Evolutionary conservation across 225 moss, liverwort and hornwort species (phyloP).

Genomic region (Pseudisothecium myosuroides): DNA sequence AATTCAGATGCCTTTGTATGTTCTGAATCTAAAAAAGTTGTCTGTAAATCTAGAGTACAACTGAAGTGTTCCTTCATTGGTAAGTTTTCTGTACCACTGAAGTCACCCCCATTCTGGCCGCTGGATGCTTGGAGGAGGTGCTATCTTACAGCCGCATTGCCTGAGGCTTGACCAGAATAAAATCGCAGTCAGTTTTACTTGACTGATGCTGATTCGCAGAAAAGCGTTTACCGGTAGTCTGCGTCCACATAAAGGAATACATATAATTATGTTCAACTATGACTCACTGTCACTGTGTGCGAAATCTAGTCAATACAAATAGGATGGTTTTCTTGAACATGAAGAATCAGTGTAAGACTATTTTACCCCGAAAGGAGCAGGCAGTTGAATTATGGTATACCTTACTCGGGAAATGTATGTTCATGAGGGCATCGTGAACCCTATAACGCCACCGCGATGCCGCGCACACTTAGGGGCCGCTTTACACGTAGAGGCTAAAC

Average conservation of each 20-base stretch:
- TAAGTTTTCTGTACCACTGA: not conserved
- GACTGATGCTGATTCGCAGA: not conserved
- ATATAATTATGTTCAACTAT: not conserved
- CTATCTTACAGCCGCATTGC: too few relatives aligned
- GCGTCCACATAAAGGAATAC: not conserved
- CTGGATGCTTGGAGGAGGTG: not conserved
- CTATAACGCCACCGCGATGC: accelerated
- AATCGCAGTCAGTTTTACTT: not conserved
- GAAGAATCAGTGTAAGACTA: not conserved
- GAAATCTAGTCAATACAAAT: not conserved
- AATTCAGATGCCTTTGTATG: not conserved
- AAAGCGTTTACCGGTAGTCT: not conserved
- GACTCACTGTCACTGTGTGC: not conserved
- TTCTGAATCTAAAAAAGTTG: not conserved
- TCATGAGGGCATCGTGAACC: not conserved
- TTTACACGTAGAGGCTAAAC: not conserved
- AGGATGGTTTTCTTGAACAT: too few relatives aligned
- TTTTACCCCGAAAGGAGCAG: not conserved
- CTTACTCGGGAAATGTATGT: not conserved
- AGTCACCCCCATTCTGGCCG: not conserved
- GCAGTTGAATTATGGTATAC: not conserved
- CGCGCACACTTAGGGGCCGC: accelerated
- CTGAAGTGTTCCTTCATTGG: not conserved
- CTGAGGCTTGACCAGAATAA: not conserved
- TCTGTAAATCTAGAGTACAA: not conserved